These are phyloP conservation scores for Leccinum variabile DNA, from an alignment of 1,284 basidiomycete species.

Conservation along the genomic window DNA sequence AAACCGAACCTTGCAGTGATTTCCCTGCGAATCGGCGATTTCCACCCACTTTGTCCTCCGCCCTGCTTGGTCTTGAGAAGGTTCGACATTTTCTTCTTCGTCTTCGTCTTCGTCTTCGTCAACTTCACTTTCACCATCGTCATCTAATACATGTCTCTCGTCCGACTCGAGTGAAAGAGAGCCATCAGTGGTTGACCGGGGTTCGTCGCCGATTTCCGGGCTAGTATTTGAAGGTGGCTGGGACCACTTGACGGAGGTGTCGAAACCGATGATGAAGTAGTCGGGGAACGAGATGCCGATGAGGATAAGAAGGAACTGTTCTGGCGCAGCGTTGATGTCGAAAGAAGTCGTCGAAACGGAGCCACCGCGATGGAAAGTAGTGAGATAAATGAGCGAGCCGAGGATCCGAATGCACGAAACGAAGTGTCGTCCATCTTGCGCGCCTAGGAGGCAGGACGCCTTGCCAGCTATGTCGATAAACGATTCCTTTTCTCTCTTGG, in stretches of 20 bases:
- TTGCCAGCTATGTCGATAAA: neutral
- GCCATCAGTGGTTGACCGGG: neutral
- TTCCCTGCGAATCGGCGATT: neutral
- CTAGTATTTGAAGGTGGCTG: neutral
- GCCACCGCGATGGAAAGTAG: neutral
- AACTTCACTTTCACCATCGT: no score
- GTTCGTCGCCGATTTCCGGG: neutral
- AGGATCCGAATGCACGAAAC: neutral
- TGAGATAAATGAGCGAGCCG: neutral
- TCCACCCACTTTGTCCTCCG: neutral
- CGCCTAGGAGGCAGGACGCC: neutral
- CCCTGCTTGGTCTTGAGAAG: neutral
- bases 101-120: neutral
- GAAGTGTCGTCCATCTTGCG: neutral
- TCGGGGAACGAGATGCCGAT: neutral
- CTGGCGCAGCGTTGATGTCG: neutral
- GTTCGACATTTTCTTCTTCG: neutral
- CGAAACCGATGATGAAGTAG: neutral
- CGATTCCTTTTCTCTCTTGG: neutral
- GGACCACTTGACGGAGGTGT: neutral
- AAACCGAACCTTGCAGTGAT: neutral
- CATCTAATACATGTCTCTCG: no score
- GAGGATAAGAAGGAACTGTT: neutral
- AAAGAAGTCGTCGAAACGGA: neutral
- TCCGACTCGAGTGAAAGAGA: no score